phyloP scores from a whole-genome alignment of 73 alveolate species.

The Durusdinium trenchii region DNA sequence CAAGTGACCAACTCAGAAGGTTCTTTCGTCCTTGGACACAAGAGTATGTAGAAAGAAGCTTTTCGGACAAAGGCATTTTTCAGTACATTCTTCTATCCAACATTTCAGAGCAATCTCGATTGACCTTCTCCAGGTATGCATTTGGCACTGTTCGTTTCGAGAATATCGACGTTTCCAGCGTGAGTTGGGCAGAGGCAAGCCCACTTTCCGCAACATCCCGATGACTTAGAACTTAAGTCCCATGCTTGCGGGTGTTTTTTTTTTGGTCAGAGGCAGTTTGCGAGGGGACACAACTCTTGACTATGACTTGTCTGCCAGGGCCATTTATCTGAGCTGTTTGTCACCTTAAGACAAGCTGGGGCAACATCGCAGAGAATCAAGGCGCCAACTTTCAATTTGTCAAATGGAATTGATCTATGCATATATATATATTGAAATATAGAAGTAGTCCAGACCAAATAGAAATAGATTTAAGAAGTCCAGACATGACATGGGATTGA shows the following conservation, averaged over 20 bases:
- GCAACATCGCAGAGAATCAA: constrained; percentile 80
- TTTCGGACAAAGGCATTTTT: too few species aligned
- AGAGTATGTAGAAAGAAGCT: neutral
- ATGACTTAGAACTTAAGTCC: too few species aligned
- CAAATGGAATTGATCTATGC: neutral
- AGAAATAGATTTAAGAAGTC: too few species aligned
- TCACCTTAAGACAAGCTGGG: neutral
- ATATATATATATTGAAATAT: neutral
- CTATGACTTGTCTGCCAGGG: neutral
- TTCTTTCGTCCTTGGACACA: neutral
- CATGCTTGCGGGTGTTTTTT: too few species aligned
- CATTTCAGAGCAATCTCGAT: neutral
- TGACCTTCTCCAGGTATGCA: neutral
- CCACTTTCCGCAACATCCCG: neutral
- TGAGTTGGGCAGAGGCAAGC: constrained; percentile 53
- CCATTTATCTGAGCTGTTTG: constrained; percentile 44
- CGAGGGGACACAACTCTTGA: neutral
- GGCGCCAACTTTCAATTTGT: neutral
- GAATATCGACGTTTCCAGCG: constrained; percentile 68
- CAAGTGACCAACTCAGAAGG: neutral
- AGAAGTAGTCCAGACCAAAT: neutral
- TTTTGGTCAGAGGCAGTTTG: neutral
- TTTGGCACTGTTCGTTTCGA: constrained; percentile 89
- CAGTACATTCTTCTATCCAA: neutral
- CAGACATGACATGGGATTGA: too few species aligned